Conservation (phyloP, 1,284 basidiomycete genomes). For the Lignosus rhinocerotis region DNA sequence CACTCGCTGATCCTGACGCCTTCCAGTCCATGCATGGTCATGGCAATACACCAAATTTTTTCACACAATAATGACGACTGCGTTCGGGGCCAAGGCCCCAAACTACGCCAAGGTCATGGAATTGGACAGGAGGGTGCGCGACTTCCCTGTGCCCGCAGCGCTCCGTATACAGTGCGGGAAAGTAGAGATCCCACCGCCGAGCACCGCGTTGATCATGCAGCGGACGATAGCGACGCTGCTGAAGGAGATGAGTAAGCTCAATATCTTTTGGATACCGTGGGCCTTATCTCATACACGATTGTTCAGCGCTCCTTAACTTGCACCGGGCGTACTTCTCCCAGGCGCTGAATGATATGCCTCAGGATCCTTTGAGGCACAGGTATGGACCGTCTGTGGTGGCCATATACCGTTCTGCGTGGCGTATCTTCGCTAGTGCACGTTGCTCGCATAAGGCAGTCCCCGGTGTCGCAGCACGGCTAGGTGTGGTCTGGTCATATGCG, state of each 20-base stretch:
- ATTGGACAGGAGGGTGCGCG: conserved; percentile 42
- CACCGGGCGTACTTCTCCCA: conserved; percentile 70
- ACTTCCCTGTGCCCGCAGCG: conserved; percentile 50
- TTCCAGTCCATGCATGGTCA: conserved; percentile 55
- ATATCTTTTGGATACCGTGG: neutral
- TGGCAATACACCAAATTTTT: conserved; percentile 54
- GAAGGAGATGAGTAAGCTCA: conserved; percentile 58
- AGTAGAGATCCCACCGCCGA: conserved; percentile 22
- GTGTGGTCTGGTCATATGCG: conserved; percentile 58
- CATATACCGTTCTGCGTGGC: conserved; percentile 68
- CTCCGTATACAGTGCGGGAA: conserved; percentile 42
- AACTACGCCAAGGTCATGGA: conserved; percentile 45
- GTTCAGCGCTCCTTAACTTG: conserved; percentile 60
- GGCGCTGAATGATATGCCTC: conserved; percentile 58
- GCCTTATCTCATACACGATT: neutral
- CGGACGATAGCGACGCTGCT: conserved; percentile 48
- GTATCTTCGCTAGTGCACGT: conserved; percentile 51
- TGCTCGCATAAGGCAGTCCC: conserved; percentile 43
- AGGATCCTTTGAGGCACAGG: conserved; percentile 57
- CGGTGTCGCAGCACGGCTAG: conserved; percentile 45
- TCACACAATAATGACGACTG: conserved; percentile 50
- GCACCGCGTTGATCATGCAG: conserved; percentile 38
- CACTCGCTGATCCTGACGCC: neutral
- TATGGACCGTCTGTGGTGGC: conserved; percentile 70
- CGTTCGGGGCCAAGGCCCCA: conserved; percentile 55